Evolutionary conservation across 495 filamentous ascomycete genomes (phyloP), one percentile per base, ranked within the genome.

Genomic region (Annulohypoxylon moriforme): DNA sequence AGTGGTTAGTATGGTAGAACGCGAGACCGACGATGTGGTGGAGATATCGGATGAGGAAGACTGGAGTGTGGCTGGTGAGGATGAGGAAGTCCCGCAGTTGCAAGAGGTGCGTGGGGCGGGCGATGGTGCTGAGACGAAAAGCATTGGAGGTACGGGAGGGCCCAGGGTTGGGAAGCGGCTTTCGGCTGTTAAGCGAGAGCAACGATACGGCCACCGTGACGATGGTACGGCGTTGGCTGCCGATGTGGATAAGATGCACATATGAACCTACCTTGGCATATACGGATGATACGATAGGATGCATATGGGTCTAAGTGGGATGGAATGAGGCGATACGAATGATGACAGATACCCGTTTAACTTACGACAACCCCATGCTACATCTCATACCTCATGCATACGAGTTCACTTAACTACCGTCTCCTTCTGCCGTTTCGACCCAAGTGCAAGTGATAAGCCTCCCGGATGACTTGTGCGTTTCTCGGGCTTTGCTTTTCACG

Each of bases 211-310:
- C 9, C 33, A 50, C 0, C 31, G 29, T 18, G 24, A 27, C 34
- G 65, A 50, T 50, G 44, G 25, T 3, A 22, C 18, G 14, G 52
- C 36, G 9, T 47, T 76, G 20, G 56, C 67, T 40, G 40, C 68
- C 9, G 69, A 66, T 33, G 65, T 79, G 73, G 71, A 76, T 31
- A 69, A 73, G 53, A 76, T 78, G 64, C 69, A 70, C 27, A 38
- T 78, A 14, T 69, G 55, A 53, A 55, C 6, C 6, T 34, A 33
- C 16, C 22, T 16, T 1, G 20, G 18, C 16, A 53, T 18, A 42
- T 18, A 36, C 16, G 60, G 38, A 34, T 38, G 67, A 61, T 46
- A 33, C 53, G 25, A 60, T 63, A 11, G 27, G n/a, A 44, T 20
- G 16, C 27, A 56, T 38, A 25, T 18, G 56, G 25, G 56, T 53